Evolutionary conservation across 352 stramenopile species (phyloP), one percentile per base, ranked within the genome.

Genomic region (Phytophthora sp.): DNA sequence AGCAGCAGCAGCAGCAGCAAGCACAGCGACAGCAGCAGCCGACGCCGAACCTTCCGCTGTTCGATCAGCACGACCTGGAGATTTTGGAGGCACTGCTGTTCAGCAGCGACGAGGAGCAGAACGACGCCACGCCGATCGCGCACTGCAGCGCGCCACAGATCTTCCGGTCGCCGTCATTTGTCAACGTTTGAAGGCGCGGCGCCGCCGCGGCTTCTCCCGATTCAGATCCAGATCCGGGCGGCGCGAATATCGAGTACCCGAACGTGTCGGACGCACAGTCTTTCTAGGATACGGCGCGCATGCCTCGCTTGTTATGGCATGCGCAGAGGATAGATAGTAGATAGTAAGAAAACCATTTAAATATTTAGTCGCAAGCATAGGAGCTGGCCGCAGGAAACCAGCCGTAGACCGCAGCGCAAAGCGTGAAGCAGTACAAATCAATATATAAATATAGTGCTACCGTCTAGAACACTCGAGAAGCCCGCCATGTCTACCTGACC

Each of bases 1-100:
- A 26, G 20, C 37, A 35, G 32, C 44, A 60, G 51, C 34, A 34
- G 20, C 23, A 27, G 12, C 21, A 49, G 23, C 42, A 50, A 24
- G 12, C 13, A 35, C n/a, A 30, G 23, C 31, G 45, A 4, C 39
- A 38, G 26, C 42, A 46, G 39, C 42, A 62, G 49, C 23, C 21
- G 43, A 61, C 34, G 10, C 46, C 53, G 30, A 59, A 54, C 18
- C 26, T 71, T 4, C 68, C 67, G 32, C 56, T 82, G 11, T 84
- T 88, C 30, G 72, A 84, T 41, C 63, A 69, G 23, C 46, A 73
- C 20, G 78, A 88, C 28, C 46, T 88, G 13, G 51, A 80, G 27
- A 88, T 88, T 23, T 65, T 88, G 12, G 76, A 88, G 35, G 62
- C 68, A 10, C 54, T 88, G 34, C 58, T 88, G 6, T 88, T 88